A percentile compares a stretch with the other conserved stretches of the same genome.
phyloP scores from a whole-genome alignment of 805 yeast genomes.

The Ascoidea rubescens region DNA sequence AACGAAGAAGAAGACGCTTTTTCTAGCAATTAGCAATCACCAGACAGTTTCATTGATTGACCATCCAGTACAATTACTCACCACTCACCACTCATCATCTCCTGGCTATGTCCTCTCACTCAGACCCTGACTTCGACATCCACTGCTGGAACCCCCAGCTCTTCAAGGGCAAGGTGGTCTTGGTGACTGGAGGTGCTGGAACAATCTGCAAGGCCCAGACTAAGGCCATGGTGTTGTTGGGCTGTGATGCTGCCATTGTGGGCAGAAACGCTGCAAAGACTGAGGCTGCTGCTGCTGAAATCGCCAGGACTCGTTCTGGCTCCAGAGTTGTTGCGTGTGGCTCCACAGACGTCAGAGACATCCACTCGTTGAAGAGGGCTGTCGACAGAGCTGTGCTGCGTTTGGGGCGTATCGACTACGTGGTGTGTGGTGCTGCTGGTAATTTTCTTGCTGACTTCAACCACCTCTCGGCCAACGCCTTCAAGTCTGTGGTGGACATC shows the following conservation, averaged over 20 bases:
- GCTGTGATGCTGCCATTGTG: conserved; percentile 76
- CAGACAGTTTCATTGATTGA: too few relatives aligned
- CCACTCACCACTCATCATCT: too few relatives aligned
- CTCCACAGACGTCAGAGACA: conserved; percentile 65
- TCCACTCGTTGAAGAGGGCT: conserved; percentile 44
- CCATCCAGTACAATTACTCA: too few relatives aligned
- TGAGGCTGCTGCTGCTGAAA: conserved; percentile 49
- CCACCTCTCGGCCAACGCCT: conserved; percentile 71
- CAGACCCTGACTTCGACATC: neutral
- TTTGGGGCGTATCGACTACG: conserved; percentile 73
- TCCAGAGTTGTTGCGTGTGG: conserved; percentile 60
- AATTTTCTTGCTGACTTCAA: conserved; percentile 76
- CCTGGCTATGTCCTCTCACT: too few relatives aligned
- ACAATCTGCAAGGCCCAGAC: conserved; percentile 87
- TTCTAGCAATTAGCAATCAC: too few relatives aligned
- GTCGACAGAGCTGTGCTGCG: conserved; percentile 48
- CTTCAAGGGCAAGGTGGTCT: conserved; percentile 74
- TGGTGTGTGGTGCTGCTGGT: conserved; percentile 94
- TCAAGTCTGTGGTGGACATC: conserved; percentile 74
- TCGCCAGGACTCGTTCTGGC: conserved; percentile 40
- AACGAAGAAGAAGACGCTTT: too few relatives aligned
- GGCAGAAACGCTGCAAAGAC: conserved; percentile 69
- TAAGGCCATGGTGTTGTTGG: conserved; percentile 70
- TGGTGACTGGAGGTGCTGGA: conserved; percentile 94
- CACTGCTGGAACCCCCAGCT: conserved; percentile 38